These are phyloP conservation scores for Inonotus hispidus DNA, from an alignment of 1,284 basidiomycete genomes.

Conservation along the genomic window DNA sequence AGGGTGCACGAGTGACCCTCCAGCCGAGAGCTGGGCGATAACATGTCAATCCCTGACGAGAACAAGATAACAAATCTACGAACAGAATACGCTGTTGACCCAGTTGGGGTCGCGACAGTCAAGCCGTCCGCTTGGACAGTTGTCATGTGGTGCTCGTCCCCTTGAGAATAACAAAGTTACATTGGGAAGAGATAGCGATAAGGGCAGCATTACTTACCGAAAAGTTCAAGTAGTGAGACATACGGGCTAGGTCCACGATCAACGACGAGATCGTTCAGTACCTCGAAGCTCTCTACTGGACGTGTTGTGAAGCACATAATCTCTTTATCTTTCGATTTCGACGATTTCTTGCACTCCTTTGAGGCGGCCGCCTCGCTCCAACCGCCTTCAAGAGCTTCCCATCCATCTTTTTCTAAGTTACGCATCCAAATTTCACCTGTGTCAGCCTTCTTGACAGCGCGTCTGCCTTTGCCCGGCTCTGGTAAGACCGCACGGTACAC, in stretches of 20 bases:
- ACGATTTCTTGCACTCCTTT: conserved; percentile 28
- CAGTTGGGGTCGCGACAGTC: conserved; percentile 94
- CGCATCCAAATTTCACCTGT: conserved; percentile 95
- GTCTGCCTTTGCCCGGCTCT: conserved; percentile 62
- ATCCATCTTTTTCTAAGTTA: conserved; percentile 81
- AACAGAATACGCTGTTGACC: conserved; percentile 96
- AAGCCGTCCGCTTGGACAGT: conserved; percentile 98
- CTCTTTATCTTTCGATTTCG: conserved; percentile 85
- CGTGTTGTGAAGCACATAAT: conserved; percentile 97
- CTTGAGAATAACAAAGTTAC: conserved; percentile 36
- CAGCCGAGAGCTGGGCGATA: conserved; percentile 78
- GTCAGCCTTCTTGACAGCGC: conserved; percentile 85
- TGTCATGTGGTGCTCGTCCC: conserved; percentile 98
- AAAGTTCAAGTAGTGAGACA: conserved; percentile 93
- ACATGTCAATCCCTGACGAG: conserved; percentile 6
- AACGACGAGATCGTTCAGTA: conserved; percentile 96
- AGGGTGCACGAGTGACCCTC: conserved; percentile 96
- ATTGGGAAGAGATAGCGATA: background rate
- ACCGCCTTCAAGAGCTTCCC: conserved; percentile 89
- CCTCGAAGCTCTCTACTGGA: conserved; percentile 95
- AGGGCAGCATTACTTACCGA: conserved; percentile 56
- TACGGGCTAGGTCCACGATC: conserved; percentile 98
- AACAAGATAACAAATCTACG: conserved; percentile 26
- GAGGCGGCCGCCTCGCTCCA: conserved; percentile 39
- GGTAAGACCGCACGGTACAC: conserved; percentile 86